Conservation (phyloP, 2,329 filamentous ascomycete species). For the Phoma sp. region DNA sequence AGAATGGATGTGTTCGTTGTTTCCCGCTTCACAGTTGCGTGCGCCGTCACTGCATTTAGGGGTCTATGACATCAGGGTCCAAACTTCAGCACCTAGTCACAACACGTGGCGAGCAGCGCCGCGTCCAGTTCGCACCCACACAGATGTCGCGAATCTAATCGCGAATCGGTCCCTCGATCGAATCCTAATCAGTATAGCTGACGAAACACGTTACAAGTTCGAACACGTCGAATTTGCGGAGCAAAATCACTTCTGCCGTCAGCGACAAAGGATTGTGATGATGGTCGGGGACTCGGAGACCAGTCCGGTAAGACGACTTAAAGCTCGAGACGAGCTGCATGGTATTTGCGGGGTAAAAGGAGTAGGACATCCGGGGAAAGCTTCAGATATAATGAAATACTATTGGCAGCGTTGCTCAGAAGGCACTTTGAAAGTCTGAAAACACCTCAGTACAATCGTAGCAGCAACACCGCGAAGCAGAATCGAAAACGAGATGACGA, state of each 20-base stretch:
- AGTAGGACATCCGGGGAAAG: not conserved
- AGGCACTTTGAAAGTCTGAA: not conserved
- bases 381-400: not conserved
- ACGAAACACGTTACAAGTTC: not conserved
- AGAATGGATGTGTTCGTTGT: not conserved
- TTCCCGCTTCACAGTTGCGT: not conserved
- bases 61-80: slow-evolving; percentile 15
- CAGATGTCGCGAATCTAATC: too few species aligned
- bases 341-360: slow-evolving; percentile 16
- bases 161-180: too few species aligned
- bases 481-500: slow-evolving; percentile 16
- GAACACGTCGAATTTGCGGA: too few species aligned
- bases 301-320: not conserved
- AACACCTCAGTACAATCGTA: not conserved
- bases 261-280: not conserved
- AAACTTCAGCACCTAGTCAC: slow-evolving; percentile 3
- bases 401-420: not conserved
- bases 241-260: too few species aligned
- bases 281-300: slow-evolving; percentile 9
- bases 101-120: not conserved
- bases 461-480: not conserved
- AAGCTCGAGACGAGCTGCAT: slow-evolving; percentile 15
- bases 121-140: not conserved
- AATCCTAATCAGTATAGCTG: not conserved
- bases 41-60: slow-evolving; percentile 4